Base-by-base conservation (phyloP, 129 eudicot genomes). In the Artemisia argyi region DNA sequence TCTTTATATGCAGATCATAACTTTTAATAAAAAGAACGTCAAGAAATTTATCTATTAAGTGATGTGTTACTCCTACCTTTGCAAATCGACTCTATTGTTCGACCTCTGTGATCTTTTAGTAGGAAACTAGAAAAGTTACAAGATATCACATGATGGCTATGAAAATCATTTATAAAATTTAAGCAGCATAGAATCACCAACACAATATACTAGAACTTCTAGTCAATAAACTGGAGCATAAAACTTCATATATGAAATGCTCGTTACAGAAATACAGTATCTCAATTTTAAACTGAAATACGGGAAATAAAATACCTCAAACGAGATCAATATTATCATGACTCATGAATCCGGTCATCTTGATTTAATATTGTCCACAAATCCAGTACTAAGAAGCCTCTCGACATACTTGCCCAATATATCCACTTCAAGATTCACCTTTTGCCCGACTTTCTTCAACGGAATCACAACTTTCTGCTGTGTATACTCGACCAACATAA, bases 351-450 rank as follows among this genome's bases (percentile, higher is more conserved):
- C 26, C 11, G 7, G 17, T 68, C 79, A 80, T n/a, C 80, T 58
- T 0, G 76, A 75, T 54, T 82, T 89, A 42, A 78, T 74, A 48
- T 83, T 77, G 30, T 81, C 89, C 20, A 83, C 78, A 78, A 93
- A 85, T 4, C 98, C 96, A 56, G 82, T 80, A 74, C 79, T 82
- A 3, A 93, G 87, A 75, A 89, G 80, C 82, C 96, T 87, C 80
- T 93, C 96, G 7, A 89, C 95, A 79, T 93, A 89, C 58, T 89
- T 89, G 6, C 98, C 98, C 81, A 93, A 81, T 50, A 93, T 89
- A 83, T 89, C 98, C 47, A 89, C 97, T 84, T 93, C 98, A 82
- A 93, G 67, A 84, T 89, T 93, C 78, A 93, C 98, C 92, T 89
- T 93, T 44, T 87, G 83, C 72, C 96, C 96, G 49, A 89, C 73